Evolutionary conservation across 345 rosid genomes (phyloP).

Genomic region (Populus euphratica): DNA sequence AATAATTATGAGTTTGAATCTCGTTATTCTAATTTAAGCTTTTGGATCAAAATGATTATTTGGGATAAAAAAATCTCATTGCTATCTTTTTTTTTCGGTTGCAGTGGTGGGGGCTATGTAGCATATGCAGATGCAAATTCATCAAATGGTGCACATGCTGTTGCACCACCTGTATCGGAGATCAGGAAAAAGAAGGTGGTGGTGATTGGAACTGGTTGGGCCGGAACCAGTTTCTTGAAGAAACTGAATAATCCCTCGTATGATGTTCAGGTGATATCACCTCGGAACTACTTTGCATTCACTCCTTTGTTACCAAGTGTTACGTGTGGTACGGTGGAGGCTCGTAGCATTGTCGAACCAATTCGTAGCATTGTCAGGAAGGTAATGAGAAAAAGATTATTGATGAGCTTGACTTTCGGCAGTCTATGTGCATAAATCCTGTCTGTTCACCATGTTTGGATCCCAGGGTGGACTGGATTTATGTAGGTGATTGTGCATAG

Average conservation of each 20-base stretch:
- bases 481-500: not conserved
- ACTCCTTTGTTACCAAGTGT: constrained; percentile 97
- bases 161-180: constrained; percentile 39
- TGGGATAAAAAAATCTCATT: too few species aligned
- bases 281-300: constrained; percentile 96
- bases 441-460: not conserved
- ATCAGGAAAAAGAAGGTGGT: constrained; percentile 82
- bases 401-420: not conserved
- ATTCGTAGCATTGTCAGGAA: constrained; percentile 79
- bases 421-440: not conserved
- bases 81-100: not conserved
- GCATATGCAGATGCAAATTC: constrained; percentile 76
- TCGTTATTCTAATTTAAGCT: too few species aligned
- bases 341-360: constrained; percentile 95
- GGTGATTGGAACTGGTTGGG: constrained; percentile 98
- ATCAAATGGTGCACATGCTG: constrained; percentile 24
- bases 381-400: constrained; percentile 35
- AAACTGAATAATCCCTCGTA: constrained; percentile 56
- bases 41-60: too few species aligned
- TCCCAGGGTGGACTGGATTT: not conserved
- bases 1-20: too few species aligned
- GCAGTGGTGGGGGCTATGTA: constrained; percentile 80
- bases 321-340: constrained; percentile 94
- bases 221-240: constrained; percentile 87
- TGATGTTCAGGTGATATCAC: constrained; percentile 87